Evolutionary conservation across 208 protist species (phyloP), one percentile per base, ranked within the genome.

Genomic region (Trypanosomatidae sp.): DNA sequence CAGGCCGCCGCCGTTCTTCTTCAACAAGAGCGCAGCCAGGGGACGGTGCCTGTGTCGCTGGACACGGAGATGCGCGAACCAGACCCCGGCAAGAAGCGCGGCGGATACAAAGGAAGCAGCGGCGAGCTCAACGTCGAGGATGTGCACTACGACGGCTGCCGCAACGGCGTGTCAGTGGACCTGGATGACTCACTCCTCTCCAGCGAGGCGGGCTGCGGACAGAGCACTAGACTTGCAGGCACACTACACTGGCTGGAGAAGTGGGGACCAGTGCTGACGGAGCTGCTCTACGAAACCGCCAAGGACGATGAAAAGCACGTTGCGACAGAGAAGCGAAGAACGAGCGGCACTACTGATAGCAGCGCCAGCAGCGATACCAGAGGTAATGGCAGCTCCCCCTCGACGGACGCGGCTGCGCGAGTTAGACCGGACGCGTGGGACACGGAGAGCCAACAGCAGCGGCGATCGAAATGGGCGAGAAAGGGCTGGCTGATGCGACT

Each of bases 231-330:
- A 15, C n/a, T 47, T n/a, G 49, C 17, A 39, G n/a, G 13, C 41
- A 71, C 64, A 36, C 65, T 80, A 39, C 36, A 76, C 65, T 80
- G 76, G 76, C 70, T 80, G 12, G 50, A 74, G 52, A 65, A 72
- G 56, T 80, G 76, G 76, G 76, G 76, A 0, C 76, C 76, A 3
- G 25, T 80, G 47, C 65, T 80, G 66, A 76, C 66, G 25, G 66
- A 80, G 59, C 49, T 80, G 65, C 65, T 80, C 52, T 75, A 75
- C 56, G 76, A 80, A 49, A 55, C 76, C 2, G 76, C 70, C 9
- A 71, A 59, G 30, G 70, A 74, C 50, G 65, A 74, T 49, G 46
- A 55, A 4, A 36, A 43, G 0, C 10, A 22, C 13, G 22, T 55
- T 2, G 17, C 50, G 17, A n/a, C 17, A 13, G 3, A 8, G n/a